Evolutionary conservation across 805 yeast genomes (phyloP).

Genomic region (Monosporozyma yasuniensis): DNA sequence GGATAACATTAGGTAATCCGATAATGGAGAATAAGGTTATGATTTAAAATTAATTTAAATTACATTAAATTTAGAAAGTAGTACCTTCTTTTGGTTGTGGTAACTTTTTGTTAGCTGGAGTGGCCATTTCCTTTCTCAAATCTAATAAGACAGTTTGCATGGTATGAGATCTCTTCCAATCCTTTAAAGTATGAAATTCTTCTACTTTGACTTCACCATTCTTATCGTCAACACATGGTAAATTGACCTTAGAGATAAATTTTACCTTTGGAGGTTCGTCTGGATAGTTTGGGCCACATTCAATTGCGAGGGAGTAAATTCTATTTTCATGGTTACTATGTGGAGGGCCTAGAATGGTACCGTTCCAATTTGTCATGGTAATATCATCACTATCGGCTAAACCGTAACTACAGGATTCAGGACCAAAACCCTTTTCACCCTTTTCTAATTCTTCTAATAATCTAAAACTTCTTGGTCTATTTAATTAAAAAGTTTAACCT

Average conservation of each 20-base stretch:
- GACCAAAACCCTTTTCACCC: constrained; percentile 95
- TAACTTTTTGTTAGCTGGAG: constrained; percentile 69
- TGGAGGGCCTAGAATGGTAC: constrained; percentile 96
- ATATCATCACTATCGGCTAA: constrained; percentile 84
- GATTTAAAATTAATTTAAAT: background rate
- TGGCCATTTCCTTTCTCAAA: constrained; percentile 84
- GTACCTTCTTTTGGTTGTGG: constrained; percentile 90
- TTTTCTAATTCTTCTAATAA: constrained; percentile 93
- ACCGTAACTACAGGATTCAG: constrained; percentile 95
- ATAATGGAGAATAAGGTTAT: background rate
- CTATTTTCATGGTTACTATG: constrained; percentile 85
- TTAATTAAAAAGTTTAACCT: background rate
- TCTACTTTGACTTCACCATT: constrained; percentile 47
- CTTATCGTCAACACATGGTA: constrained; percentile 75
- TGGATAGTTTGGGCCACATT: constrained; percentile 81
- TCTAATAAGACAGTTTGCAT: constrained; percentile 91
- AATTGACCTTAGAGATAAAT: constrained; percentile 75
- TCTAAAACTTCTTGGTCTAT: constrained; percentile 81
- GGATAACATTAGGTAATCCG: background rate
- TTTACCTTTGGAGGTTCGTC: constrained; percentile 77
- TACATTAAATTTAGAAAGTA: constrained; percentile 37
- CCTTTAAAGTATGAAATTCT: constrained; percentile 57
- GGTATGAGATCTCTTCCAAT: constrained; percentile 85
- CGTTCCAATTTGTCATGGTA: constrained; percentile 93
- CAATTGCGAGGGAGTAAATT: constrained; percentile 73